Evolutionary conservation across 257 asterid genomes (phyloP).

Genomic region (Schizonepeta tenuifolia): DNA sequence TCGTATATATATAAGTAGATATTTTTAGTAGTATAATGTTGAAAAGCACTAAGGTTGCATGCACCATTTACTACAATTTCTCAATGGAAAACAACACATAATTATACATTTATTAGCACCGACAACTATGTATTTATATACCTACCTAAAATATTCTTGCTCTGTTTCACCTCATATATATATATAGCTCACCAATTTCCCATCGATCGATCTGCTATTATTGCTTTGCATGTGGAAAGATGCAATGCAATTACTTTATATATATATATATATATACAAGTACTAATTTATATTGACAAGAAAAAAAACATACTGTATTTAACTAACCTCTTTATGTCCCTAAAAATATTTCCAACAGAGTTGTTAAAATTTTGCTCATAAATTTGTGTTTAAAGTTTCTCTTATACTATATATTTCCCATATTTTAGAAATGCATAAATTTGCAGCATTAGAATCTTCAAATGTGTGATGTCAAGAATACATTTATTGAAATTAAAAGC

Average conservation of each 20-base stretch:
- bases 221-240: constrained; percentile 51
- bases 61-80: constrained; percentile 9
- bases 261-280: not conserved
- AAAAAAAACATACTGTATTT: too few relatives aligned
- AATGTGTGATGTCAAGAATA: too few relatives aligned
- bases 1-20: not conserved
- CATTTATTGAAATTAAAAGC: too few relatives aligned
- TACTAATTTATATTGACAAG: too few relatives aligned
- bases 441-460: too few relatives aligned
- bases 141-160: constrained; percentile 7
- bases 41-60: constrained; percentile 11
- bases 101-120: constrained; percentile 26
- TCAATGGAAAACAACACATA: constrained; percentile 16
- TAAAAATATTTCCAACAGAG: too few relatives aligned
- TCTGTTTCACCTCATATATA: constrained; percentile 9
- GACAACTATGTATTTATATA: constrained; percentile 15
- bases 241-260: constrained; percentile 26
- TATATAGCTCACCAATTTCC: constrained; percentile 9
- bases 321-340: too few relatives aligned
- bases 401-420: too few relatives aligned
- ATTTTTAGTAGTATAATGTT: not conserved
- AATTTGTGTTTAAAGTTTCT: too few relatives aligned
- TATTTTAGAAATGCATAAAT: too few relatives aligned
- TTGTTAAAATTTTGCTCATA: too few relatives aligned
- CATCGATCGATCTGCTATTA: constrained; percentile 23